phyloP scores from a whole-genome alignment of 495 filamentous ascomycete species.

The Endocarpon pusillum region DNA sequence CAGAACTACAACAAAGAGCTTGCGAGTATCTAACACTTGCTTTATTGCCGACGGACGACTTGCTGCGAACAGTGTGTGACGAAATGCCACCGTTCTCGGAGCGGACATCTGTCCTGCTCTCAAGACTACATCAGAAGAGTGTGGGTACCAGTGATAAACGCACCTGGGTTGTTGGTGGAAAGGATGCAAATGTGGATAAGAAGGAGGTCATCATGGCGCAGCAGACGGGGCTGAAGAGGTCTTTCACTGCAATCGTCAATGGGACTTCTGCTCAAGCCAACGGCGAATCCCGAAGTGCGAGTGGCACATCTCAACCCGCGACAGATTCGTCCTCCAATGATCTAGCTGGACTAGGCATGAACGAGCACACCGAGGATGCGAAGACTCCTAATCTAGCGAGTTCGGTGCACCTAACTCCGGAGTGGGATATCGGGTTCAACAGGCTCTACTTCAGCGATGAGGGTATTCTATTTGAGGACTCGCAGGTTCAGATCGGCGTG shows the following conservation, averaged over 20 bases:
- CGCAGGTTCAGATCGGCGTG: constrained; percentile 81
- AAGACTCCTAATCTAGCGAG: constrained; percentile 70
- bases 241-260: constrained; percentile 46
- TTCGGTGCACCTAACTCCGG: constrained; percentile 78
- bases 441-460: constrained; percentile 61
- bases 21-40: constrained; percentile 90
- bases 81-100: constrained; percentile 99
- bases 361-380: constrained; percentile 36
- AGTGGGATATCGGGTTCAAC: constrained; percentile 88
- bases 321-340: constrained; percentile 28
- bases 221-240: constrained; percentile 66
- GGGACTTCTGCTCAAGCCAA: constrained; percentile 34
- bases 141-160: constrained; percentile 80
- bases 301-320: constrained; percentile 12
- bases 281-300: constrained; percentile 25
- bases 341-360: constrained; percentile 69
- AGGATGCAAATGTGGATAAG: constrained; percentile 72
- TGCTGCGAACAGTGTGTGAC: constrained; percentile 89
- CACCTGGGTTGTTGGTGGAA: constrained; percentile 90
- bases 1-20: constrained; percentile 88
- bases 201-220: constrained; percentile 70
- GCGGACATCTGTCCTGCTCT: constrained; percentile 77
- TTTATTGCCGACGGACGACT: constrained; percentile 71
- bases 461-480: constrained; percentile 87
- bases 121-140: constrained; percentile 83